Base-by-base conservation (phyloP, 495 filamentous ascomycete genomes). In the Penicillium manginii region DNA sequence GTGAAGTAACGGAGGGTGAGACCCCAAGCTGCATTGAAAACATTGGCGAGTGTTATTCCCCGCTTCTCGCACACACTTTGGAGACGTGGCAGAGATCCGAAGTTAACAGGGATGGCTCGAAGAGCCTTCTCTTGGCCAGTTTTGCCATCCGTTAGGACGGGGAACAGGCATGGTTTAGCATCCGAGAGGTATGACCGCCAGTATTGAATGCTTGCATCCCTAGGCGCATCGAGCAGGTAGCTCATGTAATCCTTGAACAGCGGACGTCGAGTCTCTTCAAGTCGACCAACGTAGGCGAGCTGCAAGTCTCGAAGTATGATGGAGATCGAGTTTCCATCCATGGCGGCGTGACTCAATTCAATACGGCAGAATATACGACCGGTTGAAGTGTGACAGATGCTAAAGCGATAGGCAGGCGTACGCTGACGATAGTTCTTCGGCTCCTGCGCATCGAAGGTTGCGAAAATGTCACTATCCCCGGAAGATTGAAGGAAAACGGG, bases 291-390 rank as follows among this genome's bases (percentile, higher is more conserved):
- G 54, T 87, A 87, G 2, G 78, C 79, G 1, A 70, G 56, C 17
- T 78, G 74, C 32, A 85, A 43, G 19, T 84, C 81, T 0, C 73
- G 69, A 11, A 81, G 47, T 19, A 84, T 78, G 19, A 78, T 72
- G 0, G 77, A 78, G 49, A 82, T 76, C 0, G 81, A 83, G 32
- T 67, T 60, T 7, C 74, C 82, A 71, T 85, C 78, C 68, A 81
- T 77, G 10, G 79, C 71, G 17, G 80, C 73, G 64, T 86, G 82
- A 59, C 78, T 87, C 21, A 87, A 68, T 48, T 88, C 84, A 19
- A 87, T 58, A 47, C 79, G 77, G 53, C 77, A 81, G 31, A 81
- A 77, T 0, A 87, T 57, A 29, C 67, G 67, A 0, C 71, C 69
- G 2, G 58, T 67, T 1, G 64, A 51, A 6, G 77, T 81, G 57